Conservation (phyloP, 495 filamentous ascomycete species). For the Podospora sp. region DNA sequence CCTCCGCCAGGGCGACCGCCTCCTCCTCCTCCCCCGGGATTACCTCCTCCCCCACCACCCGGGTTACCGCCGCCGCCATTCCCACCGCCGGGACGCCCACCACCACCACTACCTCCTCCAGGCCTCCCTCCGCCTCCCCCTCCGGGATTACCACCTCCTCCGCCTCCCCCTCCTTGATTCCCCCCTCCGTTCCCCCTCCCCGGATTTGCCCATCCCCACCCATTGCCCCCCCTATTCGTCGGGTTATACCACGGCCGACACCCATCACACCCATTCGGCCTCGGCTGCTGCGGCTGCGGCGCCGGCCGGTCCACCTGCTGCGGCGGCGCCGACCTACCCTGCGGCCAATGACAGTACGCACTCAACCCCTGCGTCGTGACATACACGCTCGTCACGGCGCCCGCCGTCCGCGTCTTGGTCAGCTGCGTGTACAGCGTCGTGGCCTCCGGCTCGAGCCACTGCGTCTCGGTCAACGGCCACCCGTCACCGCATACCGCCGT, state of each 20-base stretch:
- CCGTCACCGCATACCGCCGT: slow-evolving; percentile 13
- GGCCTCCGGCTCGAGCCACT: slow-evolving; percentile 10
- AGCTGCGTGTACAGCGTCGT: slow-evolving; percentile 19
- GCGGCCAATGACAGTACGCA: slow-evolving; percentile 25
- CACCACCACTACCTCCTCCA: slow-evolving; percentile 1
- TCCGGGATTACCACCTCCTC: slow-evolving; percentile 10
- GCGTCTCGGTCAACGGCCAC: slow-evolving; percentile 18
- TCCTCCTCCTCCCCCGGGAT: background rate
- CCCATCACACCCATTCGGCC: slow-evolving; percentile 25
- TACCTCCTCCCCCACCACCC: slow-evolving; percentile 9
- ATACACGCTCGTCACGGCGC: slow-evolving; percentile 22
- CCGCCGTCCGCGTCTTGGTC: slow-evolving; percentile 15
- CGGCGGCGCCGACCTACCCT: background rate
- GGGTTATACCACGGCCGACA: slow-evolving; percentile 32
- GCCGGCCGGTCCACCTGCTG: slow-evolving; percentile 22
- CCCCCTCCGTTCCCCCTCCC: slow-evolving; percentile 5
- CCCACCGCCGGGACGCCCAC: background rate
- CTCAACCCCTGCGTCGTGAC: slow-evolving; percentile 22
- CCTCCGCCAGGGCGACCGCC: slow-evolving; percentile 5
- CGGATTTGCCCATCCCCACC: slow-evolving; percentile 24
- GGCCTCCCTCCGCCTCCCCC: slow-evolving; percentile 12
- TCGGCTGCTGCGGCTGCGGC: slow-evolving; percentile 14
- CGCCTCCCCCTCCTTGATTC: slow-evolving; percentile 6
- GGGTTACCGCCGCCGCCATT: background rate
- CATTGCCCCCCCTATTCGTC: background rate